Conservation (phyloP, 306 rosid species). For the Acacia acuminata region DNA sequence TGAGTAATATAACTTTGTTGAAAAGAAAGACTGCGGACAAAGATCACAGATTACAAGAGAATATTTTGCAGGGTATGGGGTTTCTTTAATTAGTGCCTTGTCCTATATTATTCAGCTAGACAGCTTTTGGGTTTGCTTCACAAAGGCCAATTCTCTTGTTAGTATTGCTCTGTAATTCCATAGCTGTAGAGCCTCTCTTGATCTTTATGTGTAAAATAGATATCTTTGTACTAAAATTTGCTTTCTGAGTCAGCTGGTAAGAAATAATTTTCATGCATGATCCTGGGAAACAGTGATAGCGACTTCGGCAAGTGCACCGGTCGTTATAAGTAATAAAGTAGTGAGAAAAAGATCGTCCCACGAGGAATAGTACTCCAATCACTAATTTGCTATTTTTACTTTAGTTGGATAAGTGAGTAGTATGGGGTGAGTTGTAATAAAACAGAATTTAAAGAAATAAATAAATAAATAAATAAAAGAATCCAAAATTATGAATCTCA, state of each 20-base stretch:
- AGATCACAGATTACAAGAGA: not conserved
- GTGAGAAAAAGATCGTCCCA: too few relatives aligned
- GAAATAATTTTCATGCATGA: not conserved
- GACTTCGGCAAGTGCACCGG: too few relatives aligned
- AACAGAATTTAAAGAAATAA: too few relatives aligned
- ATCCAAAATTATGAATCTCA: too few relatives aligned
- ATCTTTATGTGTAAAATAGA: slow-evolving; percentile 37
- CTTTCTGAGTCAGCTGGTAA: slow-evolving; percentile 10
- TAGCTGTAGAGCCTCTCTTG: slow-evolving; percentile 46
- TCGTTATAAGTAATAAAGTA: too few relatives aligned
- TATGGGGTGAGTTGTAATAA: too few relatives aligned
- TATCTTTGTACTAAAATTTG: slow-evolving; percentile 25
- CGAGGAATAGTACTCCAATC: too few relatives aligned
- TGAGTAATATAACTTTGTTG: not conserved
- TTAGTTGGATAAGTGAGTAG: too few relatives aligned
- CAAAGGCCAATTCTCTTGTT: slow-evolving; percentile 30
- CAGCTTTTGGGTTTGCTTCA: slow-evolving; percentile 40
- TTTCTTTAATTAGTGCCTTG: slow-evolving; percentile 32
- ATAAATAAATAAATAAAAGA: too few relatives aligned
- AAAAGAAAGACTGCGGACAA: slow-evolving; percentile 11
- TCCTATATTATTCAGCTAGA: slow-evolving; percentile 13
- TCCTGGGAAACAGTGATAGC: slow-evolving; percentile 11
- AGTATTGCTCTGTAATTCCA: slow-evolving; percentile 33
- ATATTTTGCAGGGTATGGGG: slow-evolving; percentile 26
- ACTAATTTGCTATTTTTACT: too few relatives aligned